phyloP scores from a whole-genome alignment of 352 stramenopile species.

The Phytophthora kernoviae region DNA sequence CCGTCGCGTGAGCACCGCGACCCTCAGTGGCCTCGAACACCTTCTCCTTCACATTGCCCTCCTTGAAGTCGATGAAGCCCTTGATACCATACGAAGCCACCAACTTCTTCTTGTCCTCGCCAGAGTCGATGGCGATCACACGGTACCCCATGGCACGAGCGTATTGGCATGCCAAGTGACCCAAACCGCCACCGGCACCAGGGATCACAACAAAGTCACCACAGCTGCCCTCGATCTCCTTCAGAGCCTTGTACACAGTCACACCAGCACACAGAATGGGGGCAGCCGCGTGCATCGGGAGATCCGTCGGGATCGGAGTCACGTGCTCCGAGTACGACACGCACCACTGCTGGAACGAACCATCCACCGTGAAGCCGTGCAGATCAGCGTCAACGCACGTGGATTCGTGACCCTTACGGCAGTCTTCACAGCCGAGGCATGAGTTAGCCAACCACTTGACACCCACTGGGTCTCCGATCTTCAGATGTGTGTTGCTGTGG shows the following conservation, averaged over 20 bases:
- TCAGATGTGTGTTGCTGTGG: constrained; percentile 32
- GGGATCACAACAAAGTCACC: constrained; percentile 59
- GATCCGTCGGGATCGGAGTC: constrained; percentile 59
- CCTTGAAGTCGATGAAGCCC: constrained; percentile 71
- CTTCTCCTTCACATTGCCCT: constrained; percentile 49
- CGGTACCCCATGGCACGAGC: constrained; percentile 66
- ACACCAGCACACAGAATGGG: constrained; percentile 87
- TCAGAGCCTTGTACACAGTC: constrained; percentile 83
- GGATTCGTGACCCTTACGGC: constrained; percentile 44
- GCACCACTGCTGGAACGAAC: constrained; percentile 53
- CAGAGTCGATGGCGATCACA: constrained; percentile 73
- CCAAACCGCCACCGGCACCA: constrained; percentile 69
- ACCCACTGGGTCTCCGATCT: constrained; percentile 42
- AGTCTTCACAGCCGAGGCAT: constrained; percentile 48
- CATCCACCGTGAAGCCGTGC: constrained; percentile 31
- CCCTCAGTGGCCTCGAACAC: constrained; percentile 43
- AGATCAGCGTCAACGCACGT: constrained; percentile 32
- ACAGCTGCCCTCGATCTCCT: constrained; percentile 47
- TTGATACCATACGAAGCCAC: constrained; percentile 64
- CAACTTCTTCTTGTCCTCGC: constrained; percentile 60
- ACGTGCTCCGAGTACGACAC: constrained; percentile 72
- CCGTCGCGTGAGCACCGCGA: constrained; percentile 57
- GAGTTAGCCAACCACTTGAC: constrained; percentile 48
- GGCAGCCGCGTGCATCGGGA: constrained; percentile 47
- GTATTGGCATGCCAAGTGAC: constrained; percentile 83